A percentile compares a stretch with the other conserved stretches of the same genome.
phyloP scores from a whole-genome alignment of 805 yeast species.

The Diddensiella caesifluorescens region DNA sequence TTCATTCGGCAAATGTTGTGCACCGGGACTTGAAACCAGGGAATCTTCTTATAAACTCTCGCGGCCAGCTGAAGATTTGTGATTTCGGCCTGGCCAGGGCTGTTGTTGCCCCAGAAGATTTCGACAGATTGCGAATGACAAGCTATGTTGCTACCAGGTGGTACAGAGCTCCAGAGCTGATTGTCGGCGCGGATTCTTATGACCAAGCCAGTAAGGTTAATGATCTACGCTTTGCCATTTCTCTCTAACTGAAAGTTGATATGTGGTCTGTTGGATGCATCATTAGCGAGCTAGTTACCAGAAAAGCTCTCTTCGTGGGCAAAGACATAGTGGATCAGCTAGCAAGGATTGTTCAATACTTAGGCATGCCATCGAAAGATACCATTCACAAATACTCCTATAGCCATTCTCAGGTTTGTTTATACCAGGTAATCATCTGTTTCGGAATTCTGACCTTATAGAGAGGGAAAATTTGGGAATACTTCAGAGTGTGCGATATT shows the following conservation, averaged over 20 bases:
- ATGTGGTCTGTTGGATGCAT: conserved; percentile 95
- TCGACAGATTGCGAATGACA: conserved; percentile 33
- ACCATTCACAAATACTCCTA: conserved; percentile 4
- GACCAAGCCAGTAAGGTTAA: conserved; percentile 40
- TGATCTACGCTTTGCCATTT: neutral
- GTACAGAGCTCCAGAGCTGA: conserved; percentile 92
- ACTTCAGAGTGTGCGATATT: too few species aligned
- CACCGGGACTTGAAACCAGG: conserved; percentile 94
- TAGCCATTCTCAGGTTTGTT: too few species aligned
- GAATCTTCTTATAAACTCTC: conserved; percentile 68
- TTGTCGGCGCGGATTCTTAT: conserved; percentile 55
- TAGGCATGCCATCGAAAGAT: conserved; percentile 60
- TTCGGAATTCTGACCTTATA: too few species aligned
- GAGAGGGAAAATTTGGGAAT: too few species aligned
- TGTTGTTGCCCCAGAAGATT: conserved; percentile 28
- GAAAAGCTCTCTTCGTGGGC: conserved; percentile 78
- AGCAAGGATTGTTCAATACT: conserved; percentile 55
- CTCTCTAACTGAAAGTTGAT: conserved; percentile 46
- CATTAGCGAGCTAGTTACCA: conserved; percentile 73
- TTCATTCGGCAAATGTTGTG: conserved; percentile 87
- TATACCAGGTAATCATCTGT: too few species aligned
- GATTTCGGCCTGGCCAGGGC: conserved; percentile 94
- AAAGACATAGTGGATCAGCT: conserved; percentile 67
- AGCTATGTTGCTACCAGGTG: conserved; percentile 87
- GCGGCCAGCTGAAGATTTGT: conserved; percentile 77